A percentile compares a stretch with the other conserved stretches of the same genome.
Conservation (phyloP, 306 rosid genomes). For the Fagus sylvatica region DNA sequence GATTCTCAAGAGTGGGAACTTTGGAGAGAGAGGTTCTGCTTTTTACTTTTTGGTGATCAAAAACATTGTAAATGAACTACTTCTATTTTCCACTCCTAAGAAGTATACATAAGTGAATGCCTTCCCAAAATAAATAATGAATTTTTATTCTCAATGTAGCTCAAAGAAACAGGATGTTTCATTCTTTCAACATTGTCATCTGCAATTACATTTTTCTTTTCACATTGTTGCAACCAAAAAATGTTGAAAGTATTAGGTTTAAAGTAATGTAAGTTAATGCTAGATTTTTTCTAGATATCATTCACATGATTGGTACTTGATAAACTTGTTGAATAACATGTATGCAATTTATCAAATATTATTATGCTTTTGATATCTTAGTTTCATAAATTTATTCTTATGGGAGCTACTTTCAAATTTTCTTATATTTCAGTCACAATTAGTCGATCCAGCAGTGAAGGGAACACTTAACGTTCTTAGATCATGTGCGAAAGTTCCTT, state of each 20-base stretch:
- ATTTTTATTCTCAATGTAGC: not conserved
- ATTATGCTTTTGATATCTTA: not conserved
- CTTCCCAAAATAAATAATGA: not conserved
- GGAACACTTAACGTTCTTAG: constrained; percentile 32
- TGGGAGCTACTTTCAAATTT: not conserved
- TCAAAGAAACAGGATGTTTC: not conserved
- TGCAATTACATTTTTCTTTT: not conserved
- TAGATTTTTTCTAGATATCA: not conserved
- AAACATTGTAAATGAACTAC: too few species aligned
- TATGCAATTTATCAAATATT: not conserved
- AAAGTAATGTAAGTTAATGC: not conserved
- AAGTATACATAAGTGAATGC: not conserved
- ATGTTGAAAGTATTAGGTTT: not conserved
- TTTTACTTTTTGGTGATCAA: too few species aligned
- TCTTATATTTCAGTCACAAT: constrained; percentile 16
- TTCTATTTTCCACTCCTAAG: not conserved
- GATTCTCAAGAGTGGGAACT: too few species aligned
- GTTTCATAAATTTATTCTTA: not conserved
- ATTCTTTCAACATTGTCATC: not conserved
- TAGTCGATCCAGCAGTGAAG: constrained; percentile 36
- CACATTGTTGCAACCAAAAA: not conserved
- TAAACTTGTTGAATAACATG: not conserved
- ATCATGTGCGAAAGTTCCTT: constrained; percentile 15
- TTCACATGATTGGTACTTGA: not conserved
- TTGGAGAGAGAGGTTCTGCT: too few species aligned